These are phyloP conservation scores for Obba rivulosa DNA, from an alignment of 768 basidiomycete genomes.

Conservation along the genomic window DNA sequence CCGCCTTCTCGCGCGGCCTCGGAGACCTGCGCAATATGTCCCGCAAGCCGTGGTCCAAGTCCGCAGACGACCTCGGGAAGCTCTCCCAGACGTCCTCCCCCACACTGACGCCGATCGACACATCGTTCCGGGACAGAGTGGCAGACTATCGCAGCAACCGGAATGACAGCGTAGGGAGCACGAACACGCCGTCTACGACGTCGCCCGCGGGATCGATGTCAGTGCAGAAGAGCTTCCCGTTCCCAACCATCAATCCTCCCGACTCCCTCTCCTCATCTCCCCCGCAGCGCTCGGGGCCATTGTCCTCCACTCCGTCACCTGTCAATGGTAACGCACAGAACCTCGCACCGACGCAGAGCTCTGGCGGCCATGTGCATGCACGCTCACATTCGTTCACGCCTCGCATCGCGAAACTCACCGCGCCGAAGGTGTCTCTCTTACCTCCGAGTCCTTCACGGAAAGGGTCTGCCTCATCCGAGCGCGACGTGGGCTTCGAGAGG, in stretches of 20 bases:
- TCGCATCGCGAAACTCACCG: slow-evolving; percentile 62
- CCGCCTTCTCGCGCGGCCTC: slow-evolving; percentile 31
- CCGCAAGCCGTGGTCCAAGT: slow-evolving; percentile 72
- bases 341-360: slow-evolving; percentile 19
- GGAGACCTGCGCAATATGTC: slow-evolving; percentile 71
- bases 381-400: slow-evolving; percentile 71
- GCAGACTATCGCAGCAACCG: slow-evolving; percentile 62
- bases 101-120: slow-evolving; percentile 33
- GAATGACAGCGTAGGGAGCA: slow-evolving; percentile 38
- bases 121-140: slow-evolving; percentile 55
- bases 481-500: slow-evolving; percentile 21
- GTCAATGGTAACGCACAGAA: slow-evolving; percentile 19
- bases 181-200: slow-evolving; percentile 15
- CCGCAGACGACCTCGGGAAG: slow-evolving; percentile 72
- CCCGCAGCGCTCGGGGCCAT: slow-evolving; percentile 13
- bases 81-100: slow-evolving; percentile 29
- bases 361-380: slow-evolving; percentile 43
- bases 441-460: slow-evolving; percentile 56
- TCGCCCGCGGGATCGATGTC: neutral
- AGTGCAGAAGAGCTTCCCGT: slow-evolving; percentile 23
- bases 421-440: slow-evolving; percentile 39
- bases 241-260: slow-evolving; percentile 23
- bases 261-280: slow-evolving; percentile 30
- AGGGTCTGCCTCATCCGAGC: slow-evolving; percentile 39
- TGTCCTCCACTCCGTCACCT: slow-evolving; percentile 18